A percentile compares a stretch with the other conserved stretches of the same genome.
These are phyloP conservation scores for Populus simonii DNA, from an alignment of 345 rosid species.

Conservation along the genomic window DNA sequence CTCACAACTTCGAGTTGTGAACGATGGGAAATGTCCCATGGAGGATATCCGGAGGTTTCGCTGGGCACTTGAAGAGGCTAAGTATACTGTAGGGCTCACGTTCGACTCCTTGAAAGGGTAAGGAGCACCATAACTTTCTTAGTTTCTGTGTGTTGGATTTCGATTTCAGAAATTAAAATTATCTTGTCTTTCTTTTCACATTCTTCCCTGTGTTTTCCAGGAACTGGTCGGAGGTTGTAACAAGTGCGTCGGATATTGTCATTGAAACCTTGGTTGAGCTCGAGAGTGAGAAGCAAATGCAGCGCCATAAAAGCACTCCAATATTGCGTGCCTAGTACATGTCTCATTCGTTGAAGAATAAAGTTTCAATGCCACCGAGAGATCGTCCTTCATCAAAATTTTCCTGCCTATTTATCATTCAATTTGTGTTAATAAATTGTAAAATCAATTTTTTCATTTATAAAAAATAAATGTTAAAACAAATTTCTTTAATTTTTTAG, in stretches of 20 bases:
- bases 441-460: neutral
- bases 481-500: neutral
- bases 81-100: conserved; percentile 57
- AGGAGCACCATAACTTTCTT: neutral
- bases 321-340: neutral
- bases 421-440: neutral
- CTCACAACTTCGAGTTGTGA: conserved; percentile 48
- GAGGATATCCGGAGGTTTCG: conserved; percentile 47
- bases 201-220: conserved; percentile 23
- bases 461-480: neutral
- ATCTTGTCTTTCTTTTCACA: neutral
- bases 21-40: conserved; percentile 26
- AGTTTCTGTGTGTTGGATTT: too few species aligned
- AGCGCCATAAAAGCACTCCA: conserved; percentile 1
- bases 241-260: conserved; percentile 53
- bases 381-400: neutral
- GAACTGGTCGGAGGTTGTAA: conserved; percentile 62
- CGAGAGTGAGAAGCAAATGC: conserved; percentile 32
- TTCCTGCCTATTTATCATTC: neutral
- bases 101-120: conserved; percentile 70
- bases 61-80: conserved; percentile 68
- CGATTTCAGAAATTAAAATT: too few species aligned
- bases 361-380: neutral
- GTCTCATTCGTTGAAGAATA: neutral
- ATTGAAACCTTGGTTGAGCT: conserved; percentile 54